Percentiles rank a stretch among this genome's conserved stretches.
phyloP scores from a whole-genome alignment of 306 rosid genomes.

The Trifolium subterraneum region DNA sequence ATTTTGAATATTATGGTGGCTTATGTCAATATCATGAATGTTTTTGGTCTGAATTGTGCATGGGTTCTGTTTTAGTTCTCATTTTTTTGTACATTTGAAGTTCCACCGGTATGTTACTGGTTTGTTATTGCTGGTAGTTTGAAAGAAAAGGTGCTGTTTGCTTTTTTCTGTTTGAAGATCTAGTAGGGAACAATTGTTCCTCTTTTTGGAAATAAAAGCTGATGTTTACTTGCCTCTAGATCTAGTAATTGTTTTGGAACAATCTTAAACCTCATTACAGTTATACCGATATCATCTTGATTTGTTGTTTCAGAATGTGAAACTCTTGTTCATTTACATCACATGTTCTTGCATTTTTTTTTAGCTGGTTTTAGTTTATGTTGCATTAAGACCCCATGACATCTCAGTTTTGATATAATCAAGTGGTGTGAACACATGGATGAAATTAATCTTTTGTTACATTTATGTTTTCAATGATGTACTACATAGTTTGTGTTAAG shows the following conservation, averaged over 20 bases:
- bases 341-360: no score
- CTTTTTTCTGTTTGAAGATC: background rate
- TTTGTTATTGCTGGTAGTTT: background rate
- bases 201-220: background rate
- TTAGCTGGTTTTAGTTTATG: background rate
- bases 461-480: background rate
- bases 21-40: background rate
- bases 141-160: no score
- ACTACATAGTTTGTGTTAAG: background rate
- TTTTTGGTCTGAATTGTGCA: background rate
- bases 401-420: no score
- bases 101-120: background rate
- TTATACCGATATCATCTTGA: background rate
- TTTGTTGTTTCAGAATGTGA: background rate
- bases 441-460: background rate
- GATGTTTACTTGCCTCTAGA: background rate
- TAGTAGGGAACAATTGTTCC: background rate
- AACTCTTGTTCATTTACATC: background rate
- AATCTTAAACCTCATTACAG: background rate
- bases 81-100: background rate
- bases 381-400: background rate
- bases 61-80: background rate
- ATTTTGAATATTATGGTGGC: conserved; percentile 8
- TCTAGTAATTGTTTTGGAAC: background rate
- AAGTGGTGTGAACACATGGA: no score